A percentile compares a stretch with the other conserved stretches of the same genome.
phyloP scores from a whole-genome alignment of 805 yeast genomes.

The Myxozyma nipponensis region DNA sequence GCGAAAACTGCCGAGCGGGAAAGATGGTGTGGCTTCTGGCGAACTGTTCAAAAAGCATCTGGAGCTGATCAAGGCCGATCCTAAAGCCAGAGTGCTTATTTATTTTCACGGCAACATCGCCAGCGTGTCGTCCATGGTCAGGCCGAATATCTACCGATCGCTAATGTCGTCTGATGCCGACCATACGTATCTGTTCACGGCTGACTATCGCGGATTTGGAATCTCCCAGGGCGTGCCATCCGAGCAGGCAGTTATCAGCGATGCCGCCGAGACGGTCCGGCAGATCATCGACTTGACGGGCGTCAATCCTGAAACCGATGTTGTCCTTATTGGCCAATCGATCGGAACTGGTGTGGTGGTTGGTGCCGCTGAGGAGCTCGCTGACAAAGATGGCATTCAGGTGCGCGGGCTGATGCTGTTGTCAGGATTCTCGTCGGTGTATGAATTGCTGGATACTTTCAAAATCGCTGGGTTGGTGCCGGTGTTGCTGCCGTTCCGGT shows the following conservation, averaged over 20 bases:
- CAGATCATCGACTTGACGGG: slow-evolving; percentile 7
- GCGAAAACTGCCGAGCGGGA: neutral
- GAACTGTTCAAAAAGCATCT: slow-evolving; percentile 12
- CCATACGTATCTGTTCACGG: slow-evolving; percentile 20
- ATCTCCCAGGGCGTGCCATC: slow-evolving; percentile 21
- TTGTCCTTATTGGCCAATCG: slow-evolving; percentile 21
- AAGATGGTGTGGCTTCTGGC: slow-evolving; percentile 13
- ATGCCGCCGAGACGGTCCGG: slow-evolving; percentile 10
- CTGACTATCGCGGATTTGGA: slow-evolving; percentile 27
- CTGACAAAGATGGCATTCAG: slow-evolving; percentile 1
- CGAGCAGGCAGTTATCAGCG: slow-evolving; percentile 12
- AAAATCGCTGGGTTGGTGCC: slow-evolving; percentile 14
- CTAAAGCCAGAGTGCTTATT: slow-evolving; percentile 18
- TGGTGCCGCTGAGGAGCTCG: slow-evolving; percentile 19
- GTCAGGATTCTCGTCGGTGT: slow-evolving; percentile 22
- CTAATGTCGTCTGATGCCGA: slow-evolving; percentile 15
- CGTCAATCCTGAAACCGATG: slow-evolving; percentile 6
- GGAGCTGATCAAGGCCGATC: slow-evolving; percentile 11
- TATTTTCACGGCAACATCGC: slow-evolving; percentile 21
- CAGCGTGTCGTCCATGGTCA: slow-evolving; percentile 8
- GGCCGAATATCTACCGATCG: slow-evolving; percentile 20
- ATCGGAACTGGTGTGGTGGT: slow-evolving; percentile 23
- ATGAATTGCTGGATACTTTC: slow-evolving; percentile 11
- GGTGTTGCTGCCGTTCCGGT: slow-evolving; percentile 8
- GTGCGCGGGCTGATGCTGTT: slow-evolving; percentile 16